phyloP scores from a whole-genome alignment of 352 stramenopile species.

The Globisporangium nagaii region DNA sequence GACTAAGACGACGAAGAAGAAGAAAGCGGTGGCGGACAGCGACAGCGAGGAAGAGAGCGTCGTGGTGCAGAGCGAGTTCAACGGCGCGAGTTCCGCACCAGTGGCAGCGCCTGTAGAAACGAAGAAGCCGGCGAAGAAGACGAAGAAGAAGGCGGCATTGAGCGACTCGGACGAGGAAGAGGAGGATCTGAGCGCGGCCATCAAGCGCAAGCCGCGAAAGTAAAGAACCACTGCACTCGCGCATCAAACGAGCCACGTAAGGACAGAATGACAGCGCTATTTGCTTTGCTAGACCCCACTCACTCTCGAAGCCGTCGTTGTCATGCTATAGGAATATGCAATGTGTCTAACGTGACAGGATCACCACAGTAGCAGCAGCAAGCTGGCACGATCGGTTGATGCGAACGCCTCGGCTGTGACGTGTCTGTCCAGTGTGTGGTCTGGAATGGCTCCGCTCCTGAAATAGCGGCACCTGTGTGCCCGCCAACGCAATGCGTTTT shows the following conservation, averaged over 20 bases:
- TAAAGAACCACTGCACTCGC: background rate
- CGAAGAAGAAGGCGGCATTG: slow-evolving; percentile 30
- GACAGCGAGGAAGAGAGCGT: slow-evolving; percentile 73
- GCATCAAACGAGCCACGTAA: background rate
- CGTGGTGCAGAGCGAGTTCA: slow-evolving; percentile 74
- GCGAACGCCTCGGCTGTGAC: background rate
- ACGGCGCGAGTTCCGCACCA: slow-evolving; percentile 1
- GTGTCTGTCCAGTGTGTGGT: too few relatives aligned
- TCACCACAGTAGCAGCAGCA: too few relatives aligned
- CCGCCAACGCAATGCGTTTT: too few relatives aligned
- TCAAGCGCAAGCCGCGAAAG: slow-evolving; percentile 59
- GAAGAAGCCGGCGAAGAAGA: slow-evolving; percentile 26
- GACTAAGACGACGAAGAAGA: slow-evolving; percentile 9
- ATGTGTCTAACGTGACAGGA: too few relatives aligned
- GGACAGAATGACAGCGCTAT: background rate
- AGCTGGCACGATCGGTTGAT: background rate
- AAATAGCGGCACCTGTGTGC: too few relatives aligned
- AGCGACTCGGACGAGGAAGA: slow-evolving; percentile 48
- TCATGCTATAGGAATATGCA: too few relatives aligned
- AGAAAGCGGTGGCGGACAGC: slow-evolving; percentile 21
- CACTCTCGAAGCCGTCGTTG: too few relatives aligned
- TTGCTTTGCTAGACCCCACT: slow-evolving; percentile 4
- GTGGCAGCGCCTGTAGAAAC: slow-evolving; percentile 12
- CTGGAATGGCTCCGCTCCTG: too few relatives aligned
- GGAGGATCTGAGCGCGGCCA: slow-evolving; percentile 60